Base-by-base conservation (phyloP, 805 yeast genomes). In the Candida insectalens region DNA sequence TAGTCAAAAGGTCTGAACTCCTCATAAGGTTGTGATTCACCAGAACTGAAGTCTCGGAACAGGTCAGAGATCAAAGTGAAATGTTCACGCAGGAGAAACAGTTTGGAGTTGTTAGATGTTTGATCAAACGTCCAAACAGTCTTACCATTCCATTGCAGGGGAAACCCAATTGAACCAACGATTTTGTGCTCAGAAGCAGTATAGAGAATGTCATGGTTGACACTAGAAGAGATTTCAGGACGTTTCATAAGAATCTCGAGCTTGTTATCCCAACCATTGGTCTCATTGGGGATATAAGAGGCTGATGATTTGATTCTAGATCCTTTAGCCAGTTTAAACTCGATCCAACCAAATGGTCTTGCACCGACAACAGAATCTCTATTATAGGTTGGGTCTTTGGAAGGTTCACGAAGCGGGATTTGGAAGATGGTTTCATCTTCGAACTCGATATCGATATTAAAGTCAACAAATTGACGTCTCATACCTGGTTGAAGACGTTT, bases 291-390 rank as follows among this genome's bases (percentile, higher is more conserved):
- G 6, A 74, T 57, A 40, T 73, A 64, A 0, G 81, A 73, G 1
- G 69, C 57, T 13, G 57, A 61, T 9, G 62, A 52, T 3, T 63
- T 48, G 1, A 79, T 46, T 0, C 63, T 62, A 0, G 95, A 70
- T 0, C 68, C 74, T 13, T 62, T 59, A 3, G 64, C 65, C 27
- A 77, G 57, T 39, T 77, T 78, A 14, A 85, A 35, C 47, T 89
- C 96, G 3, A 92, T 40, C 98, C 98, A 92, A 0, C 96, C 97
- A 60, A 81, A 92, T 1, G 95, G 81, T 31, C 92, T 62, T 2
- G 63, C 50, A 13, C 41, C 45, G 4, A 4, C 34, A 3, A 23
- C 13, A 56, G n/a, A 35, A 16, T 8, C 32, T 17, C 27, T 37
- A 8, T 20, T 18, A n/a, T 36, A 22, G 28, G 32, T 29, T 33